Conservation (phyloP, 2,329 filamentous ascomycete species). For the Epichloe aotearoae region DNA sequence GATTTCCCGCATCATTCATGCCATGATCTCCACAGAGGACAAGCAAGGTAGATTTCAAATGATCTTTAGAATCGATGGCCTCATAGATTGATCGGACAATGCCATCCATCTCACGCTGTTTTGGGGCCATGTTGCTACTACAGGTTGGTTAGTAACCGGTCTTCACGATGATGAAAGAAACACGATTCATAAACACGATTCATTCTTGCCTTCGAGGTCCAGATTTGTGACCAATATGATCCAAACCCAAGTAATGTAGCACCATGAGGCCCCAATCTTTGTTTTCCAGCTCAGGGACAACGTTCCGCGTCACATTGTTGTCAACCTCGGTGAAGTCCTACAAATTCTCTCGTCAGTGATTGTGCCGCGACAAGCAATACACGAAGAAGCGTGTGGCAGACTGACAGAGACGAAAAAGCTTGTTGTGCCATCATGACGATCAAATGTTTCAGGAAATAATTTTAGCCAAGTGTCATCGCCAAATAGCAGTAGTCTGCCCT, state of each 20-base stretch:
- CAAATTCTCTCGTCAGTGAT: background rate
- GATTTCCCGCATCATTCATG: constrained; percentile 98
- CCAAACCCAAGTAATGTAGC: constrained; percentile 86
- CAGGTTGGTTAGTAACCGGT: background rate
- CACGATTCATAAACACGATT: background rate
- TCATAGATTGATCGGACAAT: constrained; percentile 66
- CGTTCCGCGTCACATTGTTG: constrained; percentile 88
- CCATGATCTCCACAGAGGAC: constrained; percentile 89
- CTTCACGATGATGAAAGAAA: background rate
- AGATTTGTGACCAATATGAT: constrained; percentile 95
- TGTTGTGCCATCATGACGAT: constrained; percentile 78
- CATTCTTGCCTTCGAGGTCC: constrained; percentile 60
- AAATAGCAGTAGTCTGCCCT: constrained; percentile 79
- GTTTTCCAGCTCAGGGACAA: constrained; percentile 59
- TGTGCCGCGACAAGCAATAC: background rate
- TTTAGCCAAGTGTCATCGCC: constrained; percentile 98
- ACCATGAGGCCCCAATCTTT: constrained; percentile 89
- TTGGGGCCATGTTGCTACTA: constrained; percentile 81
- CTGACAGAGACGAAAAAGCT: constrained; percentile 96
- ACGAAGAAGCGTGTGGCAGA: constrained; percentile 12
- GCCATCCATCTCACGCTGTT: constrained; percentile 86
- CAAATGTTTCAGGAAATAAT: constrained; percentile 81
- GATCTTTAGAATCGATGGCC: constrained; percentile 55
- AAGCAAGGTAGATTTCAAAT: constrained; percentile 67
- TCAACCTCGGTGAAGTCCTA: constrained; percentile 97